Conservation (phyloP, 2,329 filamentous ascomycete species). For the Penicillium oxalicum region DNA sequence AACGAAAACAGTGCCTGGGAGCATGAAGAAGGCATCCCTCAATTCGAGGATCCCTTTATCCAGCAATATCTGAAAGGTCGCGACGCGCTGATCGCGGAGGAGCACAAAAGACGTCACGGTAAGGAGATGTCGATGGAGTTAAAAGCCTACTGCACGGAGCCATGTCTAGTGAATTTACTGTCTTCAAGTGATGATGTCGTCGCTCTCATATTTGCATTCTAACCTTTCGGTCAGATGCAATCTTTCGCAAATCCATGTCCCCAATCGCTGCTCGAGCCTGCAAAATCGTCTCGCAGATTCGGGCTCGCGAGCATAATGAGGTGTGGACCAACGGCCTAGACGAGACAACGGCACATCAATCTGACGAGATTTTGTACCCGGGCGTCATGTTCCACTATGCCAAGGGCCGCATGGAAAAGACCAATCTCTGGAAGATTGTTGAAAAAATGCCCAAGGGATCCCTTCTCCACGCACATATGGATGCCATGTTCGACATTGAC, state of each 20-base stretch:
- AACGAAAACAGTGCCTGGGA: constrained; percentile 27
- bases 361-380: constrained; percentile 63
- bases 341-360: constrained; percentile 58
- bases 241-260: constrained; percentile 53
- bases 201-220: background rate
- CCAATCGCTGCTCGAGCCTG: constrained; percentile 73
- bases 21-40: constrained; percentile 41
- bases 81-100: constrained; percentile 68
- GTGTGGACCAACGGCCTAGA: constrained; percentile 73
- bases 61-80: constrained; percentile 74
- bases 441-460: constrained; percentile 79
- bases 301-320: constrained; percentile 66
- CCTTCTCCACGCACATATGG: constrained; percentile 68
- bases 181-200: background rate
- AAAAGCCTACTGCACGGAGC: too few relatives aligned
- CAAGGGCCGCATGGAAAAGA: constrained; percentile 78
- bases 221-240: constrained; percentile 17
- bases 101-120: constrained; percentile 78
- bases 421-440: constrained; percentile 78
- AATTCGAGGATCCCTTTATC: constrained; percentile 65
- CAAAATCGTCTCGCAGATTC: constrained; percentile 72
- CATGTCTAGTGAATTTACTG: too few relatives aligned
- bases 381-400: constrained; percentile 92
- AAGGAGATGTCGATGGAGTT: constrained; percentile 21
- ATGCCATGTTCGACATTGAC: constrained; percentile 85